Conservation (phyloP, 257 asterid species). For the Primulina eburnea region DNA sequence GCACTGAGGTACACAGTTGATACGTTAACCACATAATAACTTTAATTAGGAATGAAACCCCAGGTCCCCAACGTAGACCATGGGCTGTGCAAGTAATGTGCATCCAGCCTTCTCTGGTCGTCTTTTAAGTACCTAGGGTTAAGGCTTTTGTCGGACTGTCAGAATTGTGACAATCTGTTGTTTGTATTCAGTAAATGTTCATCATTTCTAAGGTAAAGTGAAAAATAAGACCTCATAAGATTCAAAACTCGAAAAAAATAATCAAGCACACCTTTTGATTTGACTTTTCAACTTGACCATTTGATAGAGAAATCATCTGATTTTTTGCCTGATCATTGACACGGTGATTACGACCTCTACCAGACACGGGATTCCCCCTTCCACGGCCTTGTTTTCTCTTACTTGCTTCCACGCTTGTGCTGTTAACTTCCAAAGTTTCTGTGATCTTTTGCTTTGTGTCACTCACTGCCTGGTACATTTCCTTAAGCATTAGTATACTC, state of each 20-base stretch:
- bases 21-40: too few relatives aligned
- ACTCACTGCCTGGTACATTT: slow-evolving; percentile 39
- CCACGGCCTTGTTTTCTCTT: slow-evolving; percentile 76
- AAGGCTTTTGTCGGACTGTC: too few relatives aligned
- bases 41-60: too few relatives aligned
- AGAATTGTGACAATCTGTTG: too few relatives aligned
- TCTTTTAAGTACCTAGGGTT: too few relatives aligned
- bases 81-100: too few relatives aligned
- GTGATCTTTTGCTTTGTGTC: slow-evolving; percentile 48
- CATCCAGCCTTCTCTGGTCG: too few relatives aligned
- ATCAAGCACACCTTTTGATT: slow-evolving; percentile 48
- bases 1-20: too few relatives aligned
- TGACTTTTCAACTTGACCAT: slow-evolving; percentile 62
- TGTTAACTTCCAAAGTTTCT: slow-evolving; percentile 50
- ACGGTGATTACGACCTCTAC: slow-evolving; percentile 82
- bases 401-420: slow-evolving; percentile 49
- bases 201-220: too few relatives aligned
- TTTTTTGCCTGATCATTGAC: slow-evolving; percentile 55
- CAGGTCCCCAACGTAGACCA: too few relatives aligned
- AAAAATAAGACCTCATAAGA: too few relatives aligned
- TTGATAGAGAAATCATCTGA: slow-evolving; percentile 45
- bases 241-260: slow-evolving; percentile 13
- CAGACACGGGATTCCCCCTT: slow-evolving; percentile 59
- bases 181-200: too few relatives aligned
- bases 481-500: slow-evolving; percentile 30